Conservation (phyloP, 257 asterid species). For the Osmanthus fragrans region DNA sequence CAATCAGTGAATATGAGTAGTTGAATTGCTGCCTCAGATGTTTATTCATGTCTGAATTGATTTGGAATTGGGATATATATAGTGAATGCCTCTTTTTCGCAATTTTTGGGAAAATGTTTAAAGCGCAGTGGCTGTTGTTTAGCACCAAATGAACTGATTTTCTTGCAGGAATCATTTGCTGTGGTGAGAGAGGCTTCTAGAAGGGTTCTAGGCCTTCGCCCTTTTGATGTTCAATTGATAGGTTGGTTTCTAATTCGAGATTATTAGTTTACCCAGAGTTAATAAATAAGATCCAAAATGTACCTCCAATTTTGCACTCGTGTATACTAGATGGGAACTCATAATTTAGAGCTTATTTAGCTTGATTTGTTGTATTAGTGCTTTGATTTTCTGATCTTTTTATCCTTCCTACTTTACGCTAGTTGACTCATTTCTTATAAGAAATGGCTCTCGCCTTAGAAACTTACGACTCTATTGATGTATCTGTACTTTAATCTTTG, state of each 20-base stretch:
- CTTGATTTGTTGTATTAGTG: too few relatives aligned
- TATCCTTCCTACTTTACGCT: too few relatives aligned
- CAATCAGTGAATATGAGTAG: not conserved
- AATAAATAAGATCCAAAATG: not conserved
- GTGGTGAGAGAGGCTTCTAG: constrained; percentile 94
- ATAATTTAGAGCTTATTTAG: not conserved
- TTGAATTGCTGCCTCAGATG: not conserved
- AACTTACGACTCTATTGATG: too few relatives aligned
- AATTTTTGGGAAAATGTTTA: not conserved
- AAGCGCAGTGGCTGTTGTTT: not conserved
- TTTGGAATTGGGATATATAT: not conserved
- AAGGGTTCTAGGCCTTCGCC: constrained; percentile 98
- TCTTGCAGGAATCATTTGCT: constrained; percentile 89
- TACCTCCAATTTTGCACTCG: not conserved
- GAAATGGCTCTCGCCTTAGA: too few relatives aligned
- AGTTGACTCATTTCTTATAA: too few relatives aligned
- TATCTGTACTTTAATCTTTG: too few relatives aligned
- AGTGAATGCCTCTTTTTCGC: not conserved
- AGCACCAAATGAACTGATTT: constrained; percentile 6
- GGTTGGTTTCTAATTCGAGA: constrained; percentile 43
- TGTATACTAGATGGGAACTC: not conserved
- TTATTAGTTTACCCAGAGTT: not conserved
- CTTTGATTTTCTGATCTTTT: too few relatives aligned
- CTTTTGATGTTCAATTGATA: constrained; percentile 92
- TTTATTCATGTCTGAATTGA: not conserved